A percentile compares a stretch with the other conserved stretches of the same genome.
phyloP scores from a whole-genome alignment of 225 moss, liverwort and hornwort genomes.

The Anthoceros angustus region DNA sequence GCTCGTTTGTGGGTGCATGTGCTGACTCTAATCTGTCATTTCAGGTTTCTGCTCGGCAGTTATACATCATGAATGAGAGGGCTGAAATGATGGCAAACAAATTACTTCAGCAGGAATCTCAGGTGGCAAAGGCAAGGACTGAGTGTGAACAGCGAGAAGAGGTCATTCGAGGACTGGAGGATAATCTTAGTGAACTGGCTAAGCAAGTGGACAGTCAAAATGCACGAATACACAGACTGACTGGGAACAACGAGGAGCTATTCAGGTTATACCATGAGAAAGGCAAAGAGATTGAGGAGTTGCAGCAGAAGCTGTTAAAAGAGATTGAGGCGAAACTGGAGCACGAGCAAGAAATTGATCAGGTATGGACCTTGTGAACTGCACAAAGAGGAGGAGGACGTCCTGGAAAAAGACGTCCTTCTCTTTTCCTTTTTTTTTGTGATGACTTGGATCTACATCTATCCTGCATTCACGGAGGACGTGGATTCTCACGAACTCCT shows the following conservation, averaged over 20 bases:
- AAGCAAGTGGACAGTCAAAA: constrained; percentile 77
- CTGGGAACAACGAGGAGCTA: constrained; percentile 63
- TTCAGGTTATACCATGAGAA: constrained; percentile 37
- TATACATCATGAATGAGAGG: constrained; percentile 82
- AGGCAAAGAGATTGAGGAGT: constrained; percentile 54
- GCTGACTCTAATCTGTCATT: background rate
- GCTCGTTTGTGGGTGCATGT: background rate
- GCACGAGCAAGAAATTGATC: background rate
- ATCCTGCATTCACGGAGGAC: too few species aligned
- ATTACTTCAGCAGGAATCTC: constrained; percentile 56
- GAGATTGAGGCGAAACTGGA: constrained; percentile 31
- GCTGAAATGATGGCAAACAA: constrained; percentile 75
- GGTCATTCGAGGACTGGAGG: constrained; percentile 49
- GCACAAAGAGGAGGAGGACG: background rate
- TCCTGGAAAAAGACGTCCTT: background rate
- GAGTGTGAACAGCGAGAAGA: constrained; percentile 63
- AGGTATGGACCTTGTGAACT: background rate
- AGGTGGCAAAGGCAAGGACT: constrained; percentile 40
- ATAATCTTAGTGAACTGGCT: constrained; percentile 56
- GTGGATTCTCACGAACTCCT: too few species aligned
- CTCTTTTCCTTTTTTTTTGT: too few species aligned
- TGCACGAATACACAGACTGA: constrained; percentile 66
- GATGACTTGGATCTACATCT: too few species aligned
- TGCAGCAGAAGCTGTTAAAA: constrained; percentile 37
- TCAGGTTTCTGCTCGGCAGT: constrained; percentile 69